phyloP scores from a whole-genome alignment of 2,329 filamentous ascomycete genomes.

The Colletotrichum gloeosporioides region DNA sequence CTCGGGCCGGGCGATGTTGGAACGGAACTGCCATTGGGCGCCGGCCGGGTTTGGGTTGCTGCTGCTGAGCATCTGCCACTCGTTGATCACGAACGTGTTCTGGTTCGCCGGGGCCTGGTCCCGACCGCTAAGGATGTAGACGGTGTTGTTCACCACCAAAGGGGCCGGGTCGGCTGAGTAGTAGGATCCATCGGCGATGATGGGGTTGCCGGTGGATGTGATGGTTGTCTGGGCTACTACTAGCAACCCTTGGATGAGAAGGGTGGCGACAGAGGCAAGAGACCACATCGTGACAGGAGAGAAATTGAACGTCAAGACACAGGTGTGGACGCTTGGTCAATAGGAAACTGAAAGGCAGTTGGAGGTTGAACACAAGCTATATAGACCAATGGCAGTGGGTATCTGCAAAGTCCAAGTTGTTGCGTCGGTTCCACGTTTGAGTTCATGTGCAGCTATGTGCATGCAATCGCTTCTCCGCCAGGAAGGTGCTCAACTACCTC shows the following conservation, averaged over 20 bases:
- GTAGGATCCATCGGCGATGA: constrained; percentile 38
- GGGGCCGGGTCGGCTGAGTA: constrained; percentile 45
- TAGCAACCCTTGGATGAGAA: neutral
- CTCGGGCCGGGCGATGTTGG: constrained; percentile 33
- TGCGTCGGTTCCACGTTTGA: neutral
- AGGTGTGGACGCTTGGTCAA: neutral
- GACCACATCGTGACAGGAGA: neutral
- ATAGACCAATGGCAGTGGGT: neutral
- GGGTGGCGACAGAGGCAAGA: neutral
- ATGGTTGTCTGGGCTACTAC: constrained; percentile 25
- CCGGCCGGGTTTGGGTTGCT: constrained; percentile 31
- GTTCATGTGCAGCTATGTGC: neutral
- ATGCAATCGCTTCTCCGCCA: neutral
- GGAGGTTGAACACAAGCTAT: neutral
- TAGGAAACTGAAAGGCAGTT: neutral
- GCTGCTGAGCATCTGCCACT: constrained; percentile 39
- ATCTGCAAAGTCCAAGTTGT: neutral
- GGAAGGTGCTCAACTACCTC: neutral
- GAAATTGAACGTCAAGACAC: neutral
- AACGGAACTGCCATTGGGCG: constrained; percentile 36
- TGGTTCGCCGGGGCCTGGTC: constrained; percentile 32
- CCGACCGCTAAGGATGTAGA: constrained; percentile 41
- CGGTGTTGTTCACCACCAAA: constrained; percentile 36
- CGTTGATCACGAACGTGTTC: constrained; percentile 40
- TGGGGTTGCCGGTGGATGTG: constrained; percentile 37